Evolutionary conservation across 352 stramenopile species (phyloP), one percentile per base, ranked within the genome.

Genomic region (Globisporangium cylindrosporum): DNA sequence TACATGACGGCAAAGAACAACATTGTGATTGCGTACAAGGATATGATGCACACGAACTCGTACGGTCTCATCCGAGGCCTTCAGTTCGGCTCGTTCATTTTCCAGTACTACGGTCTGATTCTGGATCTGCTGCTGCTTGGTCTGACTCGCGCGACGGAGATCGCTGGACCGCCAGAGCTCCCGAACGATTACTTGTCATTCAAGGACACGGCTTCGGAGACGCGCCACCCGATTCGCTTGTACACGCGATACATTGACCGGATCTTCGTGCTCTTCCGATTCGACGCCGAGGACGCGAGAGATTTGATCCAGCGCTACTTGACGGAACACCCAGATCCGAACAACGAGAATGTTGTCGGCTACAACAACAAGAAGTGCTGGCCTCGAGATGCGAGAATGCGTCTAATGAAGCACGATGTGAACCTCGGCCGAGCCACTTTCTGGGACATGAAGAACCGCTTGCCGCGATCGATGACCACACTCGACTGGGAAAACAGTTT

Each of bases 1-100:
- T 99, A 99, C 84, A 99, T 99, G 93, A 99, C 97, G 14, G 97
- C 97, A 4, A 99, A 99, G 87, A 99, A 99, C 84, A 99, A 99
- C 78, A 93, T 99, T 56, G 92, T 98, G 62, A 81, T 99, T 22
- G 92, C 91, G 54, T 99, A 98, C 92, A 99, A 99, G 81, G 98
- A 99, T 71, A 99, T 99, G 98, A 99, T 99, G 93, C 98, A 99
- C 86, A 99, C 97, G 22, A 99, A 99, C 84, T 98, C 92, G 38
- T 99, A 99, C 79, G 98, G 98, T 43, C 87, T 99, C 56, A 98
- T 99, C 70, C 92, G 98, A 24, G 98, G 98, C 27, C 78, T 99
- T 58, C 96, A 99, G 76, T 99, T 99, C 70, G 91, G 95, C 0
- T 88, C 91, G 15, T 98, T 98, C 72, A 95, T 98, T 51, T 98